These are phyloP conservation scores for Nepenthes mirabilis DNA, from an alignment of 148 eudicot genomes.

Conservation along the genomic window DNA sequence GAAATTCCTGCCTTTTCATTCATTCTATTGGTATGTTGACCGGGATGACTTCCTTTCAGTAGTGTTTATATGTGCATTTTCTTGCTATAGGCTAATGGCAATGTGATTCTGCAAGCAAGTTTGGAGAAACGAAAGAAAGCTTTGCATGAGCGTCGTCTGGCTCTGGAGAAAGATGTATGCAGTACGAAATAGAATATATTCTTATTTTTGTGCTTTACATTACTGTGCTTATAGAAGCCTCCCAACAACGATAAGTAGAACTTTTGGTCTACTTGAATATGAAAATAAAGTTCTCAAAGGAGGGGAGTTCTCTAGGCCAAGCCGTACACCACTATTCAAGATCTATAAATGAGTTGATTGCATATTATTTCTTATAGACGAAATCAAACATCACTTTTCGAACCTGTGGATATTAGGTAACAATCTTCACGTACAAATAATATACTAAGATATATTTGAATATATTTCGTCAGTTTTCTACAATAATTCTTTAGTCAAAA, in stretches of 20 bases:
- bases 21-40: background rate
- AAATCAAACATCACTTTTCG: no score
- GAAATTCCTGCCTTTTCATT: constrained; percentile 1
- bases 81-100: constrained; percentile 36
- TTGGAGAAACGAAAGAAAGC: constrained; percentile 48
- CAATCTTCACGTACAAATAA: no score
- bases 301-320: no score
- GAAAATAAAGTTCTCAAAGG: no score
- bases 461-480: no score
- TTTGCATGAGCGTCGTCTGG: constrained; percentile 53
- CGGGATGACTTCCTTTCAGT: background rate
- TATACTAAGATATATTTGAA: no score
- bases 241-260: background rate
- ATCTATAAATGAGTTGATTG: no score
- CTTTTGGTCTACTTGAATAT: no score
- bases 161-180: constrained; percentile 74
- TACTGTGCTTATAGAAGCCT: background rate
- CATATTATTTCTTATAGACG: no score
- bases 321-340: no score
- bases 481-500: no score
- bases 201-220: background rate
- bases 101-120: constrained; percentile 40
- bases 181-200: background rate
- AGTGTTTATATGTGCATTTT: background rate
- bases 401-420: no score